Evolutionary conservation across 1,284 basidiomycete species (phyloP).

Genomic region (Cryptococcus neoformans): DNA sequence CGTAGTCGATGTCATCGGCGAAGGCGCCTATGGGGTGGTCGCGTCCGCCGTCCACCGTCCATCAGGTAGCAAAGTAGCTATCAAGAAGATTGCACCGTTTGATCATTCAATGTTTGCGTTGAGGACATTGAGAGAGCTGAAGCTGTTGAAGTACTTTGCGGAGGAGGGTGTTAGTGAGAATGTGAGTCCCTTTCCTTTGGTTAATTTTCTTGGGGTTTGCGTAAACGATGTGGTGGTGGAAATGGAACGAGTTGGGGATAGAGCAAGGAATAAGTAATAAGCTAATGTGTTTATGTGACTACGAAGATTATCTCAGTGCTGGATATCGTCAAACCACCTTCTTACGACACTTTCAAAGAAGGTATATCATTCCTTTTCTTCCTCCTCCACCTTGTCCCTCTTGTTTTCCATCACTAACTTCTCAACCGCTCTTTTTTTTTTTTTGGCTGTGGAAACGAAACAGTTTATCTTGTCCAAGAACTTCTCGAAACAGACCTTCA

Average conservation of each 20-base stretch:
- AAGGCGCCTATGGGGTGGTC: conserved; percentile 75
- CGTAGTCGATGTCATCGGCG: conserved; percentile 88
- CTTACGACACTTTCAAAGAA: conserved; percentile 89
- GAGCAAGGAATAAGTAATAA: not conserved
- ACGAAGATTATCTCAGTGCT: conserved; percentile 86
- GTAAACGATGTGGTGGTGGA: not conserved
- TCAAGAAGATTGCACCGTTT: conserved; percentile 90
- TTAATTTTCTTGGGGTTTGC: not conserved
- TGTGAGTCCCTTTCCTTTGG: conserved; percentile 53
- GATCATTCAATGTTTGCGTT: conserved; percentile 91
- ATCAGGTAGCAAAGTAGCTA: conserved; percentile 75
- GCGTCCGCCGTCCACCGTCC: conserved; percentile 76
- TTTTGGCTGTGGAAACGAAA: not conserved
- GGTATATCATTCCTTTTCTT: conserved; percentile 40
- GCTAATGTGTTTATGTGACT: not conserved
- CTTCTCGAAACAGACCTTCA: conserved; percentile 75
- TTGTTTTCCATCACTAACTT: not conserved
- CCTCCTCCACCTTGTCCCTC: too few species aligned
- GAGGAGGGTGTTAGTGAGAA: conserved; percentile 91
- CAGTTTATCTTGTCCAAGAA: conserved; percentile 65
- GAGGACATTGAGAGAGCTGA: conserved; percentile 79
- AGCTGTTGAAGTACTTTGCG: conserved; percentile 84
- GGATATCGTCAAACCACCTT: conserved; percentile 87
- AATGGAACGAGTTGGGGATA: not conserved
- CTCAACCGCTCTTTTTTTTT: conserved; percentile 13